Base-by-base conservation (phyloP, 257 asterid species). In the Haberlea rhodopensis region DNA sequence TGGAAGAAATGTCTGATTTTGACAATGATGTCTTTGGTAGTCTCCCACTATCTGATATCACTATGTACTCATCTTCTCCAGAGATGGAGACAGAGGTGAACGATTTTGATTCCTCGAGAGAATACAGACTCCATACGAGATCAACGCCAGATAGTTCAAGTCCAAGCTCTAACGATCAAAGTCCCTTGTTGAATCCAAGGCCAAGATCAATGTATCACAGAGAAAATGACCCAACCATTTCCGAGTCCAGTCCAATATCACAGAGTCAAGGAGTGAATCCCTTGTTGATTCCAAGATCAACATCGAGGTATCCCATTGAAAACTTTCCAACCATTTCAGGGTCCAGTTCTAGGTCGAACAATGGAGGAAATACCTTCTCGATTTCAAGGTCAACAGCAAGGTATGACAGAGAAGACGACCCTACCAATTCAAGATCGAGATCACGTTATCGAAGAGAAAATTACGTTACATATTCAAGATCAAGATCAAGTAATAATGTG, bases 11-110 rank as follows among this genome's bases (percentile, higher is more conserved):
- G 53, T 67, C 76, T 0, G 84, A 73, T n/a, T 15, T 77, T 23
- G 91, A 67, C 28, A 80, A 67, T 46, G 84, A 74, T 21, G 73
- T 73, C 67, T 52, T 48, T 37, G 83, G 73, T 15, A 85, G 80
- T 57, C 58, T 75, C 25, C 26, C 87, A 11, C 62, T 74, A 57
- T 70, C 83, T 49, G 73, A 67, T 49, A 62, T 70, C 40, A 70
- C 29, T 69, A 60, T 73, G 52, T 58, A 62, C 6, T 10, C 71
- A 5, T 26, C 76, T 37, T 65, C 69, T 67, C 75, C 65, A 1
- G 66, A 49, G 15, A 76, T 63, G 49, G 74, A 66, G 43, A 45
- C 49, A 15, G 49, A 1, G 19, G 19, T 22, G 48, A 51, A 65
- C 23, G 79, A 64, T 57, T 67, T 70, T 23, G 78, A 75, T 20